These are phyloP conservation scores for Paraconiothyrium brasiliense DNA, from an alignment of 2,329 filamentous ascomycete genomes.

Conservation along the genomic window DNA sequence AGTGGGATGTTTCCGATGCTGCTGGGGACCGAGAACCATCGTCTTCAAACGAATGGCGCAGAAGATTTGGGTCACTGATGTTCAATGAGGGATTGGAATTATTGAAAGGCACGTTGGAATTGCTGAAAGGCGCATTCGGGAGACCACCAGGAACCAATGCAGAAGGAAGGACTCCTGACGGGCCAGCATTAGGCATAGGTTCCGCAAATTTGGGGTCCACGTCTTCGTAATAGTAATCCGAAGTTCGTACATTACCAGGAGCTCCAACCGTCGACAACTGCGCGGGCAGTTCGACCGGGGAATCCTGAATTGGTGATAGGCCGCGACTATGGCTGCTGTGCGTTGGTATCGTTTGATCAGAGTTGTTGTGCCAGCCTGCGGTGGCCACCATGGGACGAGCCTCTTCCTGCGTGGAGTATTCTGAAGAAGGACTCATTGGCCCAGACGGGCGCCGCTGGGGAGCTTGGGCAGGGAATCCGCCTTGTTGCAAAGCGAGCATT, in stretches of 20 bases:
- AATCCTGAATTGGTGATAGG: constrained; percentile 52
- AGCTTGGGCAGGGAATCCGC: constrained; percentile 39
- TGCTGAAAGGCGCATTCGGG: background rate
- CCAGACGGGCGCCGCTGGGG: constrained; percentile 38
- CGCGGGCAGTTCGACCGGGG: constrained; percentile 46
- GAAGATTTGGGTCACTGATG: constrained; percentile 45
- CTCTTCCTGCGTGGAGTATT: constrained; percentile 79
- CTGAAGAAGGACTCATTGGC: constrained; percentile 68
- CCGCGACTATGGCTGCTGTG: constrained; percentile 45
- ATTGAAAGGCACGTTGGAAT: constrained; percentile 13
- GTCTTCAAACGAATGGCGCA: constrained; percentile 68
- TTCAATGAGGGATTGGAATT: constrained; percentile 36
- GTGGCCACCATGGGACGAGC: constrained; percentile 50
- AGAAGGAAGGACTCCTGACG: constrained; percentile 41
- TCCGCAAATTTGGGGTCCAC: constrained; percentile 86
- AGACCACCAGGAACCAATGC: constrained; percentile 43
- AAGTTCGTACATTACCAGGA: constrained; percentile 45
- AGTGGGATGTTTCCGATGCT: constrained; percentile 81
- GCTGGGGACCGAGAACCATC: constrained; percentile 73
- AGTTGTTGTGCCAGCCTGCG: constrained; percentile 50
- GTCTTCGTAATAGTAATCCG: constrained; percentile 91
- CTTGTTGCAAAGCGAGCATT: constrained; percentile 76
- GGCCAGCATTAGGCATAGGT: constrained; percentile 37
- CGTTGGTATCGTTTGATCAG: constrained; percentile 36
- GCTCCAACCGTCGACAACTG: constrained; percentile 38